Percentiles rank a stretch among this genome's conserved stretches.
Conservation (phyloP, 352 stramenopile species). For the Thraustochytrium striatum region DNA sequence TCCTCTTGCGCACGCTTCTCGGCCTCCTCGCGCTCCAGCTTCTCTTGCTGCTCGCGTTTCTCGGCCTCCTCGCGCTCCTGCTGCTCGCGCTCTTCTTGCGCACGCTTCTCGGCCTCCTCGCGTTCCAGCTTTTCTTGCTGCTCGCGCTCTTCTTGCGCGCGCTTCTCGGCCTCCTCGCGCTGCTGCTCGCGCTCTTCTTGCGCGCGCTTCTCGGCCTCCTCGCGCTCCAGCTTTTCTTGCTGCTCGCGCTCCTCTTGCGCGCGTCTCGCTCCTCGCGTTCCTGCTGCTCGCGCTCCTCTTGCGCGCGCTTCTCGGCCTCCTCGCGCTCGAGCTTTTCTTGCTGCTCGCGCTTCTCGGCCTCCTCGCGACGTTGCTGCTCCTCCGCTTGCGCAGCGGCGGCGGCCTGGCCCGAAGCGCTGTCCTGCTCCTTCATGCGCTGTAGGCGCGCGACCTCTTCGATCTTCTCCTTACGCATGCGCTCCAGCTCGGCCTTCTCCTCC, state of each 20-base stretch:
- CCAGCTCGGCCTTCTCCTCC: background rate
- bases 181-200: background rate
- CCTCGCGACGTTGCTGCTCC: too few species aligned
- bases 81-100: background rate
- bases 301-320: background rate
- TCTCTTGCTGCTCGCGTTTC: too few species aligned
- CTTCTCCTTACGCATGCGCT: conserved; percentile 8
- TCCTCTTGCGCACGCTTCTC: background rate
- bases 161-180: too few species aligned
- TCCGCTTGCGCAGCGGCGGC: too few species aligned
- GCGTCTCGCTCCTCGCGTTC: too few species aligned
- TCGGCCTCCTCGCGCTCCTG: too few species aligned
- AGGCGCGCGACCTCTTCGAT: conserved; percentile 17
- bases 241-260: background rate
- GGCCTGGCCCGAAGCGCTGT: too few species aligned
- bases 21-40: too few species aligned
- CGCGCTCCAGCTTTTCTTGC: background rate
- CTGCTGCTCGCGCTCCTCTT: background rate
- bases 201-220: too few species aligned
- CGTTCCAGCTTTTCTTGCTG: background rate
- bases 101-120: background rate
- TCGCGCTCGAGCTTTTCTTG: background rate
- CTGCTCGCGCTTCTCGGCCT: background rate
- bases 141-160: background rate
- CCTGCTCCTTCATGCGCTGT: conserved; percentile 3